Base-by-base conservation (phyloP, 176 grass and related monocot species). In the Urochloa ruziziensis region DNA sequence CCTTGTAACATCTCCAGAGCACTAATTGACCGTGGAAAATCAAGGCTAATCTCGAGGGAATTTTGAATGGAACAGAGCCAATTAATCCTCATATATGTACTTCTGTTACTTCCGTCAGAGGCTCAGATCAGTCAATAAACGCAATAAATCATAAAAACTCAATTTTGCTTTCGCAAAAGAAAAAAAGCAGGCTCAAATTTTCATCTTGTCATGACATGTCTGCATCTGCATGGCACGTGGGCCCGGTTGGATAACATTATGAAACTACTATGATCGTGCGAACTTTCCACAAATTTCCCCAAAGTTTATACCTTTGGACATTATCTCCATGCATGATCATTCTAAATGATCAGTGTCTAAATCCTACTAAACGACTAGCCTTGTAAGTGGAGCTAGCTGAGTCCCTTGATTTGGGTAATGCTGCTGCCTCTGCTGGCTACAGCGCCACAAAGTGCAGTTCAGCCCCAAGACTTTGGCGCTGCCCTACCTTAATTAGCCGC, bases 381-480 rank as follows among this genome's bases (percentile, higher is more conserved):
- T 34, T 59, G 34, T 8, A 61, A 51, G 28, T 42, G 75, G 23
- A 61, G 65, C 17, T 49, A 49, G 65, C n/a, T 21, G 47, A 80
- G 68, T 39, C 61, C 83, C 88, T 78, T 90, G 52, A 90, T 90
- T 86, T 77, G 35, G 64, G 88, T 47, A 86, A 33, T 59, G 73
- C 79, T 90, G 88, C 65, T 82, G 58, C 73, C 88, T 73, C 32
- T 64, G 44, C 17, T 17, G 78, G 83, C 64, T 86, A 86, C 88
- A 86, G 56, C 8, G 46, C 29, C 64, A 58, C 66, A 77, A 77
- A 90, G 88, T 10, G 63, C 59, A 85, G 61, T 21, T 28, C 24
- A 0, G 0, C 42, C 4, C 77, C 46, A 56, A 57, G 70, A 70
- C 78, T 86, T 85, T 77, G 6, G 43, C 83, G 57, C 28, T 57